These are phyloP conservation scores for Mycotypha africana DNA, from an alignment of 371 early-diverging fungal species.

Conservation along the genomic window DNA sequence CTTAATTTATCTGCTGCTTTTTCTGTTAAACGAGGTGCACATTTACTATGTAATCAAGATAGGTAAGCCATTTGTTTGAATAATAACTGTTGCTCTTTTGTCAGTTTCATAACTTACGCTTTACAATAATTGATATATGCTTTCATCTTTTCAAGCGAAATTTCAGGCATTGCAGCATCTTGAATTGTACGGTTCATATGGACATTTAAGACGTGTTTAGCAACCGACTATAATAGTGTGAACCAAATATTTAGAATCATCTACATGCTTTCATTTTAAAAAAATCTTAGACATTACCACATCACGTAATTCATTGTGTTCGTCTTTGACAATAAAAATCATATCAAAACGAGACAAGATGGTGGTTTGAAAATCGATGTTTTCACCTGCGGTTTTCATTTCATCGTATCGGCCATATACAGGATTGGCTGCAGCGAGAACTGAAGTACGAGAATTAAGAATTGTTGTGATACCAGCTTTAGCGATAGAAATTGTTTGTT, in stretches of 20 bases:
- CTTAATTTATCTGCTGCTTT: slow-evolving; percentile 90
- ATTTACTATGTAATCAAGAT: no score
- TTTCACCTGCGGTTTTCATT: slow-evolving; percentile 95
- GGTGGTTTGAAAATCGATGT: slow-evolving; percentile 99
- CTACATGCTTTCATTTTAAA: no score
- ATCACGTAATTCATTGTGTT: slow-evolving; percentile 81
- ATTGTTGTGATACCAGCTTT: slow-evolving; percentile 99
- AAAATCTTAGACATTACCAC: slow-evolving; percentile 32
- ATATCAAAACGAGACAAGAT: slow-evolving; percentile 97
- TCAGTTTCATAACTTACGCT: slow-evolving; percentile 49
- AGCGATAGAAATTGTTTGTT: slow-evolving; percentile 99
- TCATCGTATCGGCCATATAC: slow-evolving; percentile 99
- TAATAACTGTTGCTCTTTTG: no score
- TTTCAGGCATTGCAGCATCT: slow-evolving; percentile 65
- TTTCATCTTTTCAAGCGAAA: slow-evolving; percentile 90
- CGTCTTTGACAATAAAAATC: slow-evolving; percentile 96
- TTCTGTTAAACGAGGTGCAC: slow-evolving; percentile 86
- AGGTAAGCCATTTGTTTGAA: no score
- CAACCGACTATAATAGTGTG: slow-evolving; percentile 63
- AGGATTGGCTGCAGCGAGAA: slow-evolving; percentile 99
- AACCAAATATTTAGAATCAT: no score
- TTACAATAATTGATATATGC: slow-evolving; percentile 94
- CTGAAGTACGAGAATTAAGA: slow-evolving; percentile 96
- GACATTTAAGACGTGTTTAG: slow-evolving; percentile 89
- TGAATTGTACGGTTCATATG: slow-evolving; percentile 76